These are phyloP conservation scores for Nematocida sp. DNA, from an alignment of 371 early-diverging fungal species.

Conservation along the genomic window DNA sequence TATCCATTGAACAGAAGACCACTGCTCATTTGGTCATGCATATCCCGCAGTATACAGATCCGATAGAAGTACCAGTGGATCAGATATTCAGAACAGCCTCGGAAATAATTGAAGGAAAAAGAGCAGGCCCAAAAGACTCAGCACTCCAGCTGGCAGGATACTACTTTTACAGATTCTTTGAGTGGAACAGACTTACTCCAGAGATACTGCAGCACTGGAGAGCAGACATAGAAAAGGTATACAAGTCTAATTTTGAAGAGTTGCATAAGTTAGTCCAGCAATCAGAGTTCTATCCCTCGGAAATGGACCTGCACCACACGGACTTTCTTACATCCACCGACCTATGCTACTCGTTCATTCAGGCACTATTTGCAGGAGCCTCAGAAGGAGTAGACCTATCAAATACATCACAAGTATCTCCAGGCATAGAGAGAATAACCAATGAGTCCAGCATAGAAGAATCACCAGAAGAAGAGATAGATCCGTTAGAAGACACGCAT, in stretches of 20 bases:
- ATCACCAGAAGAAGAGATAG: neutral
- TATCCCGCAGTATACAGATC: slow-evolving; percentile 29
- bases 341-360: neutral
- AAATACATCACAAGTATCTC: neutral
- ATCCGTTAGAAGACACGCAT: neutral
- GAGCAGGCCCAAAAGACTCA: neutral
- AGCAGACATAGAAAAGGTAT: neutral
- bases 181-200: slow-evolving; percentile 15
- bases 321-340: neutral
- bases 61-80: neutral
- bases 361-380: slow-evolving; percentile 35
- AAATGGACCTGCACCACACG: neutral
- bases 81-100: slow-evolving; percentile 10
- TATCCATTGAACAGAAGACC: neutral
- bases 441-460: neutral
- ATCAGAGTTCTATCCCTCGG: neutral
- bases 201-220: slow-evolving; percentile 3
- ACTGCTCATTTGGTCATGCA: neutral
- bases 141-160: slow-evolving; percentile 11
- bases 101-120: neutral
- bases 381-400: slow-evolving; percentile 25
- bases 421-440: no score
- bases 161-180: slow-evolving; percentile 34
- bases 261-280: slow-evolving; percentile 15
- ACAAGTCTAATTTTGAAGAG: slow-evolving; percentile 30